Conservation (phyloP, 1,139 yeast genomes). For the Pichia sp. region DNA sequence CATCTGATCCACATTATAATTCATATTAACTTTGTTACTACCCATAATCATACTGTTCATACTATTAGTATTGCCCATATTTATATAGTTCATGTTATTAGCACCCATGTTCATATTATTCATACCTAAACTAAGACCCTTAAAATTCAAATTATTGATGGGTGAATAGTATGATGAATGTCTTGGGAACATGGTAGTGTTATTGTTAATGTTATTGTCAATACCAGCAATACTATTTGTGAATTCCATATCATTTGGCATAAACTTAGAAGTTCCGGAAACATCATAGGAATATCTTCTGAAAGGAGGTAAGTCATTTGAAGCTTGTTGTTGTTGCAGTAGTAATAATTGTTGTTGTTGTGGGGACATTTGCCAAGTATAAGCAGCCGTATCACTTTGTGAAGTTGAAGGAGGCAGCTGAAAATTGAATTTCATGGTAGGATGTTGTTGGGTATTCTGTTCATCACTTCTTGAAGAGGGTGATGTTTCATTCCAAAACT, state of each 20-base stretch:
- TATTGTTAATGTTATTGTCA: neutral
- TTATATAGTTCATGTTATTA: neutral
- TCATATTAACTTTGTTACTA: constrained; percentile 3
- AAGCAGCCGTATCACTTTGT: constrained; percentile 13
- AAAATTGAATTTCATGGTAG: neutral
- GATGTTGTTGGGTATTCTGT: no score
- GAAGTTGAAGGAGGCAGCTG: neutral
- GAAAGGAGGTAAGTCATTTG: constrained; percentile 20
- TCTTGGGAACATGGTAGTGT: neutral
- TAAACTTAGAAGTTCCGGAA: constrained; percentile 6
- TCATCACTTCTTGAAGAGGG: neutral
- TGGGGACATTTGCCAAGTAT: constrained; percentile 23
- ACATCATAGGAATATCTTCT: constrained; percentile 24
- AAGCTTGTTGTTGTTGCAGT: no score
- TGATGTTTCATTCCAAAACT: constrained; percentile 2
- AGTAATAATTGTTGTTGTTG: no score
- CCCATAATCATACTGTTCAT: constrained; percentile 6
- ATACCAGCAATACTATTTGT: neutral
- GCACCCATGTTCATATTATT: no score
- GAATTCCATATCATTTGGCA: neutral
- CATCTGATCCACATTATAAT: neutral
- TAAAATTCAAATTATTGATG: neutral
- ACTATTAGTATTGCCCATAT: neutral
- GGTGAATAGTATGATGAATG: neutral
- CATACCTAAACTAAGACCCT: neutral